phyloP scores from a whole-genome alignment of 140 eudicot genomes.

The Oenanthe javanica region DNA sequence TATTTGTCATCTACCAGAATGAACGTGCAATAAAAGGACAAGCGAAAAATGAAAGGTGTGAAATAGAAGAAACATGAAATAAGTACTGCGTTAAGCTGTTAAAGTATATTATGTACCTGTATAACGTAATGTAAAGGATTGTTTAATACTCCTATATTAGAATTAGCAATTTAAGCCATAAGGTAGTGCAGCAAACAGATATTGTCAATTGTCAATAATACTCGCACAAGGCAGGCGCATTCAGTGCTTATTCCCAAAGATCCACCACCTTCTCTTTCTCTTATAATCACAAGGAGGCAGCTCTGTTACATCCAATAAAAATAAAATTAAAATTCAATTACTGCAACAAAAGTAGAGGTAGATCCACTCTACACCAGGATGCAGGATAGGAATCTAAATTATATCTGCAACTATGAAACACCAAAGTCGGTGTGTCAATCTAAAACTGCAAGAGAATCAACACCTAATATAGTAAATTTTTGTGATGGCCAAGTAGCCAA shows the following conservation, averaged over 20 bases:
- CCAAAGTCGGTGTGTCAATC: not conserved
- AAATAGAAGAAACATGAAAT: too few relatives aligned
- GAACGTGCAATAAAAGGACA: too few relatives aligned
- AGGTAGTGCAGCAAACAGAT: not conserved
- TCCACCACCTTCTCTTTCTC: slow-evolving; percentile 36
- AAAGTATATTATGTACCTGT: not conserved
- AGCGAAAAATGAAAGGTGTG: too few relatives aligned
- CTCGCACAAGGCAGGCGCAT: not conserved
- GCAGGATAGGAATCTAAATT: not conserved
- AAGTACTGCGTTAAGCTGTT: not conserved
- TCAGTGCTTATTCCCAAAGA: slow-evolving; percentile 14
- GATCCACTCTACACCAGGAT: not conserved
- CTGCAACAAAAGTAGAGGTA: not conserved
- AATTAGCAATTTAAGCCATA: not conserved
- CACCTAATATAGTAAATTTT: not conserved
- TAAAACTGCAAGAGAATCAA: not conserved
- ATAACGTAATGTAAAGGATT: not conserved
- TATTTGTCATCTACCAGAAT: too few relatives aligned
- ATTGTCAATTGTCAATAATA: not conserved
- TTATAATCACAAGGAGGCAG: slow-evolving; percentile 13
- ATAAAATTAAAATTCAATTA: not conserved
- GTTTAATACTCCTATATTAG: too few relatives aligned
- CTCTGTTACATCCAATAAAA: slow-evolving; percentile 20
- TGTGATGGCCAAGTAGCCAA: not conserved
- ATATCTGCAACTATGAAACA: not conserved